Evolutionary conservation across 2,329 filamentous ascomycete species (phyloP).

Genomic region (Capronia americana): DNA sequence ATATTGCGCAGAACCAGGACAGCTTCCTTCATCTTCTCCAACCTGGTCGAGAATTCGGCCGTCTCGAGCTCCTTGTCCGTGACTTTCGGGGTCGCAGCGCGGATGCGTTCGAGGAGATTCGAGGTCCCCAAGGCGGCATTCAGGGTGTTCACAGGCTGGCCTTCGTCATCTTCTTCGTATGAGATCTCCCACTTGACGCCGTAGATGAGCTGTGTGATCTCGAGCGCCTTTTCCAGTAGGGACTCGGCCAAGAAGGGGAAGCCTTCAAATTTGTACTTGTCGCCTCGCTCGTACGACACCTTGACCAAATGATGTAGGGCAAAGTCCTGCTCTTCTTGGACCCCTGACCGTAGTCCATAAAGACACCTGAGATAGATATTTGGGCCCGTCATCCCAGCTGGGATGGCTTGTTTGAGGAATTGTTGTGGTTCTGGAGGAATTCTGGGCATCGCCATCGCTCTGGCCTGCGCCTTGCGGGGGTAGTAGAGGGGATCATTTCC

Average conservation of each 20-base stretch:
- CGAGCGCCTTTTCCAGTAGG: conserved; percentile 81
- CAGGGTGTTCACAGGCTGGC: conserved; percentile 61
- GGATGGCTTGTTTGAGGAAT: conserved; percentile 29
- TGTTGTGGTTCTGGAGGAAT: conserved; percentile 28
- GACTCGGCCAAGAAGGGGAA: conserved; percentile 89
- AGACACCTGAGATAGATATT: conserved; percentile 92
- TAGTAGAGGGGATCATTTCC: conserved; percentile 74
- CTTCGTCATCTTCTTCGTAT: conserved; percentile 67
- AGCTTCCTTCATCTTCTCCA: conserved; percentile 83
- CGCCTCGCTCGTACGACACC: conserved; percentile 91
- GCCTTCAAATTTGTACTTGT: conserved; percentile 93
- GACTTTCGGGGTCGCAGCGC: conserved; percentile 64
- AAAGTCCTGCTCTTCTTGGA: conserved; percentile 85
- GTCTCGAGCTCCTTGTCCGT: conserved; percentile 57
- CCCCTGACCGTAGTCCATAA: conserved; percentile 78
- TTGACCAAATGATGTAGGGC: conserved; percentile 92
- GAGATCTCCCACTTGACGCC: conserved; percentile 80
- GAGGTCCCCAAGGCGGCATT: conserved; percentile 72
- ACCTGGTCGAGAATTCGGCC: conserved; percentile 65
- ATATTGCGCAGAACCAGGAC: conserved; percentile 91
- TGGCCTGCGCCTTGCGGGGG: conserved; percentile 53
- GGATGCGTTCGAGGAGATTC: conserved; percentile 75
- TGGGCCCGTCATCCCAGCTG: conserved; percentile 70
- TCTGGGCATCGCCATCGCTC: conserved; percentile 23
- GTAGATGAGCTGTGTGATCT: conserved; percentile 79